Evolutionary conservation across 164 flowering plant genomes (phyloP).

Genomic region (Akebia trifoliata): DNA sequence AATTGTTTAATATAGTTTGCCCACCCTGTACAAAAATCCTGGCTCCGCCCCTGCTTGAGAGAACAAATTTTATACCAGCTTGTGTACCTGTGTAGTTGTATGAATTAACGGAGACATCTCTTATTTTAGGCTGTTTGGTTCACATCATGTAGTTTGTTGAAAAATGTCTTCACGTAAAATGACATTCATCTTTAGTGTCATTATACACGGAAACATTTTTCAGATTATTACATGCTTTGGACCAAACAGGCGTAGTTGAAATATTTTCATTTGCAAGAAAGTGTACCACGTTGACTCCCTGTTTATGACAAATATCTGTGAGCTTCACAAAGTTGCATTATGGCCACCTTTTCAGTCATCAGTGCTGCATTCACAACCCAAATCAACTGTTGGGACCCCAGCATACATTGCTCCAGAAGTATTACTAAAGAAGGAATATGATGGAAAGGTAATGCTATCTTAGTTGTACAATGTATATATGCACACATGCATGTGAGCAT

Average conservation of each 20-base stretch:
- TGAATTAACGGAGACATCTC: not conserved
- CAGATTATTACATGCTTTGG: too few relatives aligned
- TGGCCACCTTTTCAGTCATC: conserved; percentile 53
- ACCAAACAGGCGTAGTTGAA: too few relatives aligned
- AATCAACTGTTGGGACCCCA: conserved; percentile 94
- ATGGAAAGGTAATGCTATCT: conserved; percentile 63
- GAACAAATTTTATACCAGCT: not conserved
- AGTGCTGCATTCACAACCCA: conserved; percentile 94
- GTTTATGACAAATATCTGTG: too few relatives aligned
- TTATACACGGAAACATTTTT: too few relatives aligned
- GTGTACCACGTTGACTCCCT: too few relatives aligned
- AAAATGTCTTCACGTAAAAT: not conserved
- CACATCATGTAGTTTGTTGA: not conserved
- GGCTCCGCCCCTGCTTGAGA: too few relatives aligned
- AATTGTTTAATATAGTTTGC: too few relatives aligned
- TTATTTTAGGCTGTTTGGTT: not conserved
- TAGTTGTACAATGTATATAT: not conserved
- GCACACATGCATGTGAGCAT: not conserved
- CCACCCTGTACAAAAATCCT: too few relatives aligned
- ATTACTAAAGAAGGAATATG: conserved; percentile 81
- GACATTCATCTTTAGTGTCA: too few relatives aligned
- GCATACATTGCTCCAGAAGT: conserved; percentile 97
- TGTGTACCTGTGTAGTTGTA: not conserved
- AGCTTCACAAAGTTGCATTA: too few relatives aligned
- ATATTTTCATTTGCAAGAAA: too few relatives aligned